Evolutionary conservation across 1,284 basidiomycete species (phyloP), one percentile per base, ranked within the genome.

Genomic region (Somion occarium): DNA sequence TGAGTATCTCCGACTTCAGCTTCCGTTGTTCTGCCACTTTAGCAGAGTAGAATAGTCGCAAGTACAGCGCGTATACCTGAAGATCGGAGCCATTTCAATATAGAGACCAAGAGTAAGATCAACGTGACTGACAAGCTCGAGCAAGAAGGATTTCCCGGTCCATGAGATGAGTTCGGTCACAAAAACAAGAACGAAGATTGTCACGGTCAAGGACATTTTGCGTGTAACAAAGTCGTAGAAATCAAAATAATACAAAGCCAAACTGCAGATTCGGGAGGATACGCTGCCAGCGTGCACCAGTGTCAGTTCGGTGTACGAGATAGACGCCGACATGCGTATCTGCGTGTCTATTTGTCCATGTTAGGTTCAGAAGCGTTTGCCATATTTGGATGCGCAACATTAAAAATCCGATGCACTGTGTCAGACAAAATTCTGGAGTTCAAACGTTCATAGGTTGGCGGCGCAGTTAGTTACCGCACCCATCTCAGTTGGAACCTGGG

Each of bases 61-160:
- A 73, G 67, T 93, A 89, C 13, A 84, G 52, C 9, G 75, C 67
- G 73, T 89, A 93, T 46, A 76, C 79, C 91, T 91, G 41, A 12
- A 26, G 22, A 15, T 49, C n/a, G 13, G 37, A 44, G 24, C 42
- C 46, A 51, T 44, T 20, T 38, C 44, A 47, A 26, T 23, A 42
- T 27, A 1, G 23, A 52, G n/a, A 24, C 9, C 18, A 19, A 45
- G 18, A 9, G 18, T 19, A 13, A n/a, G 13, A 7, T 7, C 5
- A 15, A 23, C 9, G 46, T 34, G 37, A 78, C 88, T 59, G 59
- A 94, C 93, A 53, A 85, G 66, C 51, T 90, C 86, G 53, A 88
- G 77, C 15, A 97, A 75, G 20, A 90, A 85, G 18, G 86, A 81
- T 65, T 91, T 82, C 48, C 93, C 93, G 52, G 95, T 79, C 92